A percentile compares a stretch with the other conserved stretches of the same genome.
phyloP scores from a whole-genome alignment of 2,329 filamentous ascomycete species.

The Aspergillus novoparasiticus region DNA sequence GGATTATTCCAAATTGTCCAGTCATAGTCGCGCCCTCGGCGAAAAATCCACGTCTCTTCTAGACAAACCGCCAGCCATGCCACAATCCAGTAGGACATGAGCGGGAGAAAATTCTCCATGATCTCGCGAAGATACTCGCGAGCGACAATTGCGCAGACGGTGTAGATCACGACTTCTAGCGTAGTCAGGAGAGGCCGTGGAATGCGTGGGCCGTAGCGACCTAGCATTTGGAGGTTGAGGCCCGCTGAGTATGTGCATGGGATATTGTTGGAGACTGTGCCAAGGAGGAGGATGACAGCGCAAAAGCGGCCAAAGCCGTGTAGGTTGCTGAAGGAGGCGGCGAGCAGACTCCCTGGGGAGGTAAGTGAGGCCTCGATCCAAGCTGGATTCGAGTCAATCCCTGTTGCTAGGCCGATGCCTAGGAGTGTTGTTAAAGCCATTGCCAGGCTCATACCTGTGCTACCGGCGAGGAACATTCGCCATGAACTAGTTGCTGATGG shows the following conservation, averaged over 20 bases:
- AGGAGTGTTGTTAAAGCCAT: slow-evolving; percentile 38
- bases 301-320: slow-evolving; percentile 46
- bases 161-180: slow-evolving; percentile 44
- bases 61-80: slow-evolving; percentile 44
- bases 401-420: slow-evolving; percentile 44
- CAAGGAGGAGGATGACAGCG: slow-evolving; percentile 43
- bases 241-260: slow-evolving; percentile 47
- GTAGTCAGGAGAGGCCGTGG: slow-evolving; percentile 46
- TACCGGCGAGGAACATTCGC: slow-evolving; percentile 39
- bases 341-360: slow-evolving; percentile 37
- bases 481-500: slow-evolving; percentile 35
- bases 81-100: slow-evolving; percentile 50
- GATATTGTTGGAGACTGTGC: slow-evolving; percentile 45
- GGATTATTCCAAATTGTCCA: slow-evolving; percentile 43
- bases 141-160: slow-evolving; percentile 45
- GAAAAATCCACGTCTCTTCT: slow-evolving; percentile 46
- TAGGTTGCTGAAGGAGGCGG: slow-evolving; percentile 37
- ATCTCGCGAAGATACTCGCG: slow-evolving; percentile 44
- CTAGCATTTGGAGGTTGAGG: slow-evolving; percentile 45
- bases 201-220: slow-evolving; percentile 35
- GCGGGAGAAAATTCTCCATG: slow-evolving; percentile 46
- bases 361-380: slow-evolving; percentile 35
- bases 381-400: slow-evolving; percentile 26
- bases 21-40: slow-evolving; percentile 35
- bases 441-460: slow-evolving; percentile 35